Conservation (phyloP, 2,329 filamentous ascomycete genomes). For the Albophoma yamanashiensis region DNA sequence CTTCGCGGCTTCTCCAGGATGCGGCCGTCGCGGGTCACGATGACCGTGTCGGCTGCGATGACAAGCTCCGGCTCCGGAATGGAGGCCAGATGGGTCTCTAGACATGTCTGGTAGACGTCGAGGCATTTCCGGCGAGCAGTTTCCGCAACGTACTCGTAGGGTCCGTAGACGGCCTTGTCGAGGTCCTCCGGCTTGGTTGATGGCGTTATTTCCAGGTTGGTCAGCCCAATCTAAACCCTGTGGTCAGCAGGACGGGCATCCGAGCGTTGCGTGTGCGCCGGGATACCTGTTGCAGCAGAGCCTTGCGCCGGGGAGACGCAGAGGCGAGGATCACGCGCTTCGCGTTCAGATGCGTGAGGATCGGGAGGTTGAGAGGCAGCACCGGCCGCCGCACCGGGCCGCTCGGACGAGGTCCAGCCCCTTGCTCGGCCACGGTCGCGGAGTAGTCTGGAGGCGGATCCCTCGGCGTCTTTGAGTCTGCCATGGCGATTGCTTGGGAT, state of each 20-base stretch:
- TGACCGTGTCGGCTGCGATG: slow-evolving; percentile 83
- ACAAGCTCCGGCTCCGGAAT: slow-evolving; percentile 68
- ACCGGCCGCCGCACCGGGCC: slow-evolving; percentile 37
- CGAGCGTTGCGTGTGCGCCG: not conserved
- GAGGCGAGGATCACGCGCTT: slow-evolving; percentile 86
- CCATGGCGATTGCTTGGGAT: slow-evolving; percentile 11
- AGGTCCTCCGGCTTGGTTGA: slow-evolving; percentile 80
- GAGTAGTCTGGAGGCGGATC: slow-evolving; percentile 37
- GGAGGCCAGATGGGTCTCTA: slow-evolving; percentile 31
- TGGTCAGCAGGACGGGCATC: slow-evolving; percentile 2
- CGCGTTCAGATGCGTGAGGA: slow-evolving; percentile 63
- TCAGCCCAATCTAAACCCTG: slow-evolving; percentile 57
- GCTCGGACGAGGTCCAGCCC: slow-evolving; percentile 11
- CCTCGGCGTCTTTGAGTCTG: slow-evolving; percentile 14
- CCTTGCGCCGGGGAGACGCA: slow-evolving; percentile 72
- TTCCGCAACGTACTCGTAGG: slow-evolving; percentile 82
- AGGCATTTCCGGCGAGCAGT: slow-evolving; percentile 80
- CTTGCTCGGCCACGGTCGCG: slow-evolving; percentile 27
- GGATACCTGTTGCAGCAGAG: slow-evolving; percentile 61
- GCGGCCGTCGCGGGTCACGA: slow-evolving; percentile 62
- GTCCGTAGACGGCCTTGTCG: slow-evolving; percentile 60
- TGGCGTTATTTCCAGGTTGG: slow-evolving; percentile 72
- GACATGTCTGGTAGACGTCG: slow-evolving; percentile 48
- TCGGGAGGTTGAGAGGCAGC: slow-evolving; percentile 66
- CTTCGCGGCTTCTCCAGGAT: slow-evolving; percentile 87